phyloP scores from a whole-genome alignment of 1,139 yeast species.

The Trichomonascaceae sp. region DNA sequence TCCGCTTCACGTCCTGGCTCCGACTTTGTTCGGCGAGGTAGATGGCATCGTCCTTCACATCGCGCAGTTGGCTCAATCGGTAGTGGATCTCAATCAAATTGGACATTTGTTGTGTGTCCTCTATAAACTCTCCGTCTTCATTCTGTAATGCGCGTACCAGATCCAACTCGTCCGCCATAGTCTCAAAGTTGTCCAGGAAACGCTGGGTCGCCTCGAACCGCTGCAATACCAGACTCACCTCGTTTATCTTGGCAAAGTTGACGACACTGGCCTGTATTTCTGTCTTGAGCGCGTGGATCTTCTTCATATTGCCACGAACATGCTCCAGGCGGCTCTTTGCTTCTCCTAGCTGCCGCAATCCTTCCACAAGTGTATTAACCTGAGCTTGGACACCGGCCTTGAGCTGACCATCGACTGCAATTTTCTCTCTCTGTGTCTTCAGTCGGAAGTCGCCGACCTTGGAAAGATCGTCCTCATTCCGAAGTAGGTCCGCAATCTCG shows the following conservation, averaged over 20 bases:
- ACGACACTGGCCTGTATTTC: constrained; percentile 25
- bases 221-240: constrained; percentile 54
- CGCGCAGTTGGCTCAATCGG: constrained; percentile 55
- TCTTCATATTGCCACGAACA: constrained; percentile 20
- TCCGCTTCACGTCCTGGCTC: constrained; percentile 58
- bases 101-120: constrained; percentile 41
- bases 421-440: constrained; percentile 55
- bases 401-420: constrained; percentile 59
- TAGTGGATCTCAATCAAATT: constrained; percentile 57
- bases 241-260: constrained; percentile 47
- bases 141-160: constrained; percentile 48
- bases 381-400: constrained; percentile 51
- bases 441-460: constrained; percentile 42
- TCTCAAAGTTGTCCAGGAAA: constrained; percentile 50
- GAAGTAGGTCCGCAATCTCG: constrained; percentile 19
- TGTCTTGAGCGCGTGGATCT: constrained; percentile 16
- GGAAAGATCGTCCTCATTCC: constrained; percentile 32
- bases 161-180: constrained; percentile 39
- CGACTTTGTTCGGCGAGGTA: constrained; percentile 36
- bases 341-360: constrained; percentile 20
- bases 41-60: constrained; percentile 63
- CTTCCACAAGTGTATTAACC: constrained; percentile 37
- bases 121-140: constrained; percentile 31
- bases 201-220: constrained; percentile 57
- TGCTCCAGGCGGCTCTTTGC: constrained; percentile 20